phyloP scores from a whole-genome alignment of 257 asterid genomes.

The Eustoma russellianum region DNA sequence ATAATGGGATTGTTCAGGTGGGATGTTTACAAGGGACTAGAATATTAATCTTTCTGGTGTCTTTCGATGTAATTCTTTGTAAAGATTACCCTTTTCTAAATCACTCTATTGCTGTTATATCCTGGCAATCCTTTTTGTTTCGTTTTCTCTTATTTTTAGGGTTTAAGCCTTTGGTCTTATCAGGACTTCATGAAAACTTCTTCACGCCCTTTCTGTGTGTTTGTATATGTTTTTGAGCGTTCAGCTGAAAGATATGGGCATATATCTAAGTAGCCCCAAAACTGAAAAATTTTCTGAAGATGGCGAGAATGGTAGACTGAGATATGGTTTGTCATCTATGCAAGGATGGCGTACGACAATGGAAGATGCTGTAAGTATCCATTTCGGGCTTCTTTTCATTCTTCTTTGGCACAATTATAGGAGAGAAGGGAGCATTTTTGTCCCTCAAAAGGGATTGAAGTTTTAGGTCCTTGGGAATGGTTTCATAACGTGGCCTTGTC shows the following conservation, averaged over 20 bases:
- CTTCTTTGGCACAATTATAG: no score
- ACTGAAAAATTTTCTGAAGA: slow-evolving; percentile 86
- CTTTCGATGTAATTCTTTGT: no score
- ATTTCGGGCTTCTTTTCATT: not conserved
- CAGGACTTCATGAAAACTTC: not conserved
- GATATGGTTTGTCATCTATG: slow-evolving; percentile 82
- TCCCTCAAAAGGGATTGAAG: no score
- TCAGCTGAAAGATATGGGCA: slow-evolving; percentile 64
- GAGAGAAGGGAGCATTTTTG: no score
- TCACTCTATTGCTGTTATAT: not conserved
- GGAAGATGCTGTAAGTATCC: slow-evolving; percentile 91
- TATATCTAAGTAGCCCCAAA: slow-evolving; percentile 86
- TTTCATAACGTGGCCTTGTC: no score
- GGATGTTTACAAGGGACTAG: no score
- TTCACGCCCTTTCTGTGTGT: not conserved
- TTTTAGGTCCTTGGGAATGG: no score
- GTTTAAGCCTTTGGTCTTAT: not conserved
- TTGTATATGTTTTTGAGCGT: slow-evolving; percentile 10
- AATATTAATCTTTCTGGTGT: no score
- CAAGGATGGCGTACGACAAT: slow-evolving; percentile 99
- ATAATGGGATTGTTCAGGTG: no score
- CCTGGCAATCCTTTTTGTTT: not conserved
- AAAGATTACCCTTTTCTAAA: no score
- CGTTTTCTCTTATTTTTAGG: not conserved
- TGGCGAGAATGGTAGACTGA: slow-evolving; percentile 59